phyloP scores from a whole-genome alignment of 257 asterid species.

The Penstemon eatonii region DNA sequence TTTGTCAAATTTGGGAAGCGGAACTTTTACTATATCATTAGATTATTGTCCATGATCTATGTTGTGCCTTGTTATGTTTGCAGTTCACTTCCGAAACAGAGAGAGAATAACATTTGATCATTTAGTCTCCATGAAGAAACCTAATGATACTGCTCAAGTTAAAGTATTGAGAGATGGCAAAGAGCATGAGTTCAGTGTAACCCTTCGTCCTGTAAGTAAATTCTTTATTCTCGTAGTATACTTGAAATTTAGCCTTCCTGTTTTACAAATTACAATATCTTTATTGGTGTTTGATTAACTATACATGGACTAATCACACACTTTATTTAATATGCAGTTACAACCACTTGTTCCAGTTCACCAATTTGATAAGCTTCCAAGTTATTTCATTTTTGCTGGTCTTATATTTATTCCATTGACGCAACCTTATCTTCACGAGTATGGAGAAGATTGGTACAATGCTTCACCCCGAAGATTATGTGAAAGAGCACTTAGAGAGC shows the following conservation, averaged over 20 bases:
- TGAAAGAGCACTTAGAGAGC: conserved; percentile 83
- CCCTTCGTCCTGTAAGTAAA: conserved; percentile 81
- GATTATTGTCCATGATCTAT: conserved; percentile 19
- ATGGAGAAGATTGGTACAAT: conserved; percentile 98
- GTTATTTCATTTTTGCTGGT: conserved; percentile 96
- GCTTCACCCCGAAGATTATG: conserved; percentile 95
- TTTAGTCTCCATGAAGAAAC: conserved; percentile 97
- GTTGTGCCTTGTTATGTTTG: conserved; percentile 29
- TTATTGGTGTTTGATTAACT: conserved; percentile 13
- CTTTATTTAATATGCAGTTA: conserved; percentile 54
- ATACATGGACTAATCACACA: conserved; percentile 6
- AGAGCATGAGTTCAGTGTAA: conserved; percentile 63
- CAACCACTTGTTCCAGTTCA: conserved; percentile 93
- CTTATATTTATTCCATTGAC: conserved; percentile 84
- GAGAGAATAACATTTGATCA: conserved; percentile 96
- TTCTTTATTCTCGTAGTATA: conserved; percentile 3
- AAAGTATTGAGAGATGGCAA: conserved; percentile 75
- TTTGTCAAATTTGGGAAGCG: conserved; percentile 1
- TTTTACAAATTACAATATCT: background rate
- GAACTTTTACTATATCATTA: conserved; percentile 12
- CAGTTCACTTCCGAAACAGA: conserved; percentile 93
- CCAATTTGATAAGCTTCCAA: conserved; percentile 92
- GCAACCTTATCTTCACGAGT: conserved; percentile 94
- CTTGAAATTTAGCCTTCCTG: background rate
- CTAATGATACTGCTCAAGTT: conserved; percentile 76